Evolutionary conservation across 768 basidiomycete species (phyloP).

Genomic region (Crepidotus variabilis): DNA sequence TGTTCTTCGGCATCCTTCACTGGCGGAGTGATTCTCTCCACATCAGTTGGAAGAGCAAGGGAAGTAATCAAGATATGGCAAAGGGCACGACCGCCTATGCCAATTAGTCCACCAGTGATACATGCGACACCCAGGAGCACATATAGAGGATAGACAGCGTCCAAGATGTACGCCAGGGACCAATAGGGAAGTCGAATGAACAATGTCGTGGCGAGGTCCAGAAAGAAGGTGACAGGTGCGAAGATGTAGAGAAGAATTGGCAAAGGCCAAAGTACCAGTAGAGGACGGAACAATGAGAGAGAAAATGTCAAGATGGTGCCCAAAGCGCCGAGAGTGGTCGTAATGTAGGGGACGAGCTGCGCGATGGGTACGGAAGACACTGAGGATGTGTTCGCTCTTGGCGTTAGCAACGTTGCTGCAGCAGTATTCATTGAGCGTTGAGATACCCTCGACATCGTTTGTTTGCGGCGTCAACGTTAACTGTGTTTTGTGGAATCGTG

Average conservation of each 20-base stretch:
- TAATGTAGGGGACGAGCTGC: conserved; percentile 13
- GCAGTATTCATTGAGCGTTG: no score
- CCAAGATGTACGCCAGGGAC: conserved; percentile 31
- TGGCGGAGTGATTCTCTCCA: background rate
- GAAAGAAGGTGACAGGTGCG: conserved; percentile 42
- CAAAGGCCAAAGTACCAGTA: conserved; percentile 20
- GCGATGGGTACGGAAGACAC: conserved; percentile 11
- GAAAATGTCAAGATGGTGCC: conserved; percentile 8
- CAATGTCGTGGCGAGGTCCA: conserved; percentile 35
- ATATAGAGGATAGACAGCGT: conserved; percentile 51
- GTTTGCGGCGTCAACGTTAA: no score
- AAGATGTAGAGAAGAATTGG: conserved; percentile 38
- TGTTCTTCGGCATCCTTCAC: background rate
- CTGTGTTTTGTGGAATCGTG: no score
- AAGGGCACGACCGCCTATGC: conserved; percentile 30
- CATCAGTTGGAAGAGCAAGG: background rate
- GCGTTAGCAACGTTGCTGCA: background rate
- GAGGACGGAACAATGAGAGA: conserved; percentile 13
- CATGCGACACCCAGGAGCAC: conserved; percentile 54
- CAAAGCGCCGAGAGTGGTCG: conserved; percentile 7
- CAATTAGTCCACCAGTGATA: conserved; percentile 44
- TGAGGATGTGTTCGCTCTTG: background rate
- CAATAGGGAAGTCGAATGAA: conserved; percentile 44
- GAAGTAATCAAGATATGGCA: conserved; percentile 10
- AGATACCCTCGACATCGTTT: no score